A percentile compares a stretch with the other conserved stretches of the same genome.
These are phyloP conservation scores for Samsoniella hepiali DNA, from an alignment of 2,329 filamentous ascomycete genomes.

Conservation along the genomic window DNA sequence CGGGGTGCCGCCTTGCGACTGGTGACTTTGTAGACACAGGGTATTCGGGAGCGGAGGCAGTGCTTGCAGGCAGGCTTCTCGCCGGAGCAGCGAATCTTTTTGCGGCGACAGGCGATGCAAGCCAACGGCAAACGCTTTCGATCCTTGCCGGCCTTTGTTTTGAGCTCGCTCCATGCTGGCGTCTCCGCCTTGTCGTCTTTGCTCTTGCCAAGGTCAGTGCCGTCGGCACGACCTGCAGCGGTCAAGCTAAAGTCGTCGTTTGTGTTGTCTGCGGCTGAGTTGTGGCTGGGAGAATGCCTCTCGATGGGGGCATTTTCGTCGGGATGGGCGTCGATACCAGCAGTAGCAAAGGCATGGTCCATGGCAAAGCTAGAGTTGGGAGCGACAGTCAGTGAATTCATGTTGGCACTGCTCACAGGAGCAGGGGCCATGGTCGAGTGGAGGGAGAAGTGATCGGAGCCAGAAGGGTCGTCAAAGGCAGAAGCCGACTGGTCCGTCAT, in stretches of 20 bases:
- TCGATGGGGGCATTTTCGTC: conserved; percentile 43
- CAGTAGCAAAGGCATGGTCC: conserved; percentile 24
- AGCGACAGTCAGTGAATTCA: conserved; percentile 21
- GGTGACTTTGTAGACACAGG: conserved; percentile 96
- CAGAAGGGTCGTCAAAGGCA: conserved; percentile 30
- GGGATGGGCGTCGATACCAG: conserved; percentile 37
- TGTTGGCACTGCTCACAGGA: conserved; percentile 15
- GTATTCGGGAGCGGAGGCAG: conserved; percentile 85
- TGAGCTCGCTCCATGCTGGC: conserved; percentile 76
- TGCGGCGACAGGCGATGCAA: conserved; percentile 91
- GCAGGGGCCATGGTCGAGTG: conserved; percentile 24
- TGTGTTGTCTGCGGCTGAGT: conserved; percentile 51
- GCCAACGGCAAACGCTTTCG: conserved; percentile 88
- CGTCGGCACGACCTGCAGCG: conserved; percentile 45
- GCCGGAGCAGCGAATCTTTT: conserved; percentile 96
- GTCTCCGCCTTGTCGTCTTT: conserved; percentile 59
- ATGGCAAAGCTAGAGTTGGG: conserved; percentile 23
- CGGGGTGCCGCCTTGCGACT: conserved; percentile 89
- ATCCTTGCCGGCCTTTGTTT: conserved; percentile 93
- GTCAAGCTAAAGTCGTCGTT: conserved; percentile 58
- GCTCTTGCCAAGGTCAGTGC: conserved; percentile 51
- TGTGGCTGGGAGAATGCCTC: conserved; percentile 41
- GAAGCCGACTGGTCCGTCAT: conserved; percentile 35
- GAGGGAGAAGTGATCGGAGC: conserved; percentile 35
- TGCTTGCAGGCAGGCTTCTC: conserved; percentile 98